Percentiles rank a stretch among this genome's conserved stretches.
Evolutionary conservation across 257 asterid species (phyloP).

Genomic region (Nicotiana obtusifolia): DNA sequence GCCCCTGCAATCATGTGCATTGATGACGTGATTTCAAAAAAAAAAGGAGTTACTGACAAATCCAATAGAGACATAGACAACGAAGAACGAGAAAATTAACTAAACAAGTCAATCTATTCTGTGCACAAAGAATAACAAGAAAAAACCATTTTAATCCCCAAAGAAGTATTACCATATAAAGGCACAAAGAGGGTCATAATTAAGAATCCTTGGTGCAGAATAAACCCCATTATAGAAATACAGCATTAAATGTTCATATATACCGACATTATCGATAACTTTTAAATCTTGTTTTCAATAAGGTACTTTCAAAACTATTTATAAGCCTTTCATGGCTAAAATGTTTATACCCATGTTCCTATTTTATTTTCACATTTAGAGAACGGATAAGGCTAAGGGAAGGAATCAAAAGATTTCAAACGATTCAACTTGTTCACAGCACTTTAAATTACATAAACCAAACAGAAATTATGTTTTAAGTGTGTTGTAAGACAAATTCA

Average conservation of each 20-base stretch:
- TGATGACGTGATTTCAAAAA: background rate
- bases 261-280: too few species aligned
- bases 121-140: too few species aligned
- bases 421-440: background rate
- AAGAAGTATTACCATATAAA: too few species aligned
- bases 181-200: too few species aligned
- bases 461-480: background rate
- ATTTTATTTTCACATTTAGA: background rate
- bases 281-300: background rate
- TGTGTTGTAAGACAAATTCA: background rate
- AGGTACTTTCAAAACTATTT: background rate
- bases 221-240: too few species aligned
- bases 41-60: background rate
- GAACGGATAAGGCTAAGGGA: background rate
- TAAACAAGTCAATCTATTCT: background rate
- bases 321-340: background rate
- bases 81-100: background rate
- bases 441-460: background rate
- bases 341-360: background rate
- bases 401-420: background rate
- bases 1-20: conserved; percentile 47
- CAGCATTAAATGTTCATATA: too few species aligned
- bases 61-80: background rate
- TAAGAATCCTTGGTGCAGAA: too few species aligned
- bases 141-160: too few species aligned